Evolutionary conservation across 192 early-diverging fungal species (phyloP), one percentile per base, ranked within the genome.

Genomic region (Chytriomyces confervae): DNA sequence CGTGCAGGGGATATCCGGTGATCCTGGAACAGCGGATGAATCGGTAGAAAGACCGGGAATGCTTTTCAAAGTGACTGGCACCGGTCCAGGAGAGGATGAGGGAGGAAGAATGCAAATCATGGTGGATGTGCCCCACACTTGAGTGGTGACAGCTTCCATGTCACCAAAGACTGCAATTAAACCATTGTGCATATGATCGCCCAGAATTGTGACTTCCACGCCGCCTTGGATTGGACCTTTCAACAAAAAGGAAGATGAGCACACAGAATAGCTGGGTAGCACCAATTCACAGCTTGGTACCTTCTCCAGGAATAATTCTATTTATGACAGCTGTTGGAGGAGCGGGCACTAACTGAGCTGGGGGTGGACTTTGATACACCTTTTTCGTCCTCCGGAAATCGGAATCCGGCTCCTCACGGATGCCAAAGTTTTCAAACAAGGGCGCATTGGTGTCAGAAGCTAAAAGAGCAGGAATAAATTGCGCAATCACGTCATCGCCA

Each of bases 51-150:
- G 62, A 9, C 66, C 69, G 20, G 80, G 61, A 82, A 70, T 44
- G 45, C 84, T 81, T 72, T 85, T 81, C 48, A 87, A 76, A 49
- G 82, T 77, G 10, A 89, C 84, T 0, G 77, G 85, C 7, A 95
- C 95, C 5, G 91, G 87, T 5, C 94, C 96, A 1, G 94, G 85
- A 7, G 88, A 78, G 7, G 88, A 86, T 18, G 91, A 77, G 10
- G 95, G 95, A 6, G 96, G 96, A 11, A 96, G 80, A 29, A 94
- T 81, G 53, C 95, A 97, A 3, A 96, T 89, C 53, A 98, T 81
- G 0, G 93, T 94, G 44, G 86, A 92, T 47, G 91, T 76, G 70
- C 92, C 91, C 90, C 94, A 92, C 66, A 91, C 93, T 61, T 93
- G 90, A 6, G 94, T 94, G 3, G 84, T 88, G 6, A 90, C 85